Conservation (phyloP, 1,284 basidiomycete species). For the Puccinia triticina region DNA sequence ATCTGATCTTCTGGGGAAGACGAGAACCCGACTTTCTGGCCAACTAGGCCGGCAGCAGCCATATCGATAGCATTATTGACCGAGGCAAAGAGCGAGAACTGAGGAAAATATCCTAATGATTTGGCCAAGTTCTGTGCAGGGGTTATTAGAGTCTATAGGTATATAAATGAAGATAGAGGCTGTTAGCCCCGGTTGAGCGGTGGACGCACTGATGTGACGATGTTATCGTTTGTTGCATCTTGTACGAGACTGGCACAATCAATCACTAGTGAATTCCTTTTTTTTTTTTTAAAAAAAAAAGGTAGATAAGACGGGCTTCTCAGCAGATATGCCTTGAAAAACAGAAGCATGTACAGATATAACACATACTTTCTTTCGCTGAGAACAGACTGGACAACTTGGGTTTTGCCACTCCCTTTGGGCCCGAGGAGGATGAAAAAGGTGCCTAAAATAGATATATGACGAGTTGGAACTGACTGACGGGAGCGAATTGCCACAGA, state of each 20-base stretch:
- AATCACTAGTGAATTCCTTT: constrained; percentile 73
- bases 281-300: too few species aligned
- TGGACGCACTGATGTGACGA: constrained; percentile 24
- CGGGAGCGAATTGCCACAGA: not conserved
- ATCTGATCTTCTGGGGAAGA: constrained; percentile 82
- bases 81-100: constrained; percentile 85
- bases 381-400: constrained; percentile 65
- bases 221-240: constrained; percentile 68
- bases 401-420: constrained; percentile 83
- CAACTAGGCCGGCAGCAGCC: constrained; percentile 88
- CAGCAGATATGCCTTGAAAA: constrained; percentile 49
- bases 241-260: constrained; percentile 79
- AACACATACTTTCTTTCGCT: constrained; percentile 60
- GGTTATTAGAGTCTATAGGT: not conserved
- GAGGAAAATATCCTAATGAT: constrained; percentile 71
- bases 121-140: constrained; percentile 53
- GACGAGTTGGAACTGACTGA: constrained; percentile 51
- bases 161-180: not conserved
- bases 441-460: constrained; percentile 61
- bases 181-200: not conserved
- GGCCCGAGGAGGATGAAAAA: constrained; percentile 81
- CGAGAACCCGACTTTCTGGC: constrained; percentile 90
- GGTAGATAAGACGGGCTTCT: not conserved
- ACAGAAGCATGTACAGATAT: constrained; percentile 47
- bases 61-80: constrained; percentile 85